Evolutionary conservation across 768 basidiomycete genomes (phyloP).

Genomic region (Hygrophorus pudorinus): DNA sequence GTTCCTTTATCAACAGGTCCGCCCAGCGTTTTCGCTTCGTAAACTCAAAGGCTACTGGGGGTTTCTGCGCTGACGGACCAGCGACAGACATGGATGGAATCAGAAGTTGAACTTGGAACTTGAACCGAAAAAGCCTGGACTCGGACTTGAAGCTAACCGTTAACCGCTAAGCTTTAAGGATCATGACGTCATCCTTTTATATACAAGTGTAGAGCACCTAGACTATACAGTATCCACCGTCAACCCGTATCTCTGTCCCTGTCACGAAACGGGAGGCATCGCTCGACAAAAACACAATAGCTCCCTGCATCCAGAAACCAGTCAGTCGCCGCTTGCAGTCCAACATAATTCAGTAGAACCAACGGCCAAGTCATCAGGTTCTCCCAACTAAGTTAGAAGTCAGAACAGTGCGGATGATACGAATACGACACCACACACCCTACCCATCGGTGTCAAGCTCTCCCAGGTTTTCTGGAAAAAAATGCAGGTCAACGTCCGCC

Average conservation of each 20-base stretch:
- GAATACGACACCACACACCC: slow-evolving; percentile 35
- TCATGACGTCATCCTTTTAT: background rate
- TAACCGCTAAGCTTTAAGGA: no score
- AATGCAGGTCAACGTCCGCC: slow-evolving; percentile 3
- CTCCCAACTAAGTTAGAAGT: slow-evolving; percentile 54
- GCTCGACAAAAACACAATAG: slow-evolving; percentile 82
- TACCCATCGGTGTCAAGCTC: slow-evolving; percentile 75
- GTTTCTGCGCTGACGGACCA: slow-evolving; percentile 8
- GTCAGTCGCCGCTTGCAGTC: slow-evolving; percentile 4
- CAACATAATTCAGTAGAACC: slow-evolving; percentile 11
- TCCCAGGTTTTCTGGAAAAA: slow-evolving; percentile 68
- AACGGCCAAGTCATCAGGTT: slow-evolving; percentile 86
- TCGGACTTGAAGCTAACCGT: no score
- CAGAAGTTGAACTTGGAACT: no score
- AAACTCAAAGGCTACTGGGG: slow-evolving; percentile 55
- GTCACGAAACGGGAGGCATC: slow-evolving; percentile 90
- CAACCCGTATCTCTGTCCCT: slow-evolving; percentile 74
- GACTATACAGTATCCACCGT: slow-evolving; percentile 79
- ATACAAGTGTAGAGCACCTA: slow-evolving; percentile 18
- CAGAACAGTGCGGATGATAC: slow-evolving; percentile 2
- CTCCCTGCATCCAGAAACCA: slow-evolving; percentile 40
- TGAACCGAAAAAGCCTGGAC: no score
- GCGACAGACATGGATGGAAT: no score
- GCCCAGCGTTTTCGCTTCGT: slow-evolving; percentile 84
- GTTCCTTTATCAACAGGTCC: slow-evolving; percentile 66